Base-by-base conservation (phyloP, 1,139 yeast genomes). In the Pichia sp. region DNA sequence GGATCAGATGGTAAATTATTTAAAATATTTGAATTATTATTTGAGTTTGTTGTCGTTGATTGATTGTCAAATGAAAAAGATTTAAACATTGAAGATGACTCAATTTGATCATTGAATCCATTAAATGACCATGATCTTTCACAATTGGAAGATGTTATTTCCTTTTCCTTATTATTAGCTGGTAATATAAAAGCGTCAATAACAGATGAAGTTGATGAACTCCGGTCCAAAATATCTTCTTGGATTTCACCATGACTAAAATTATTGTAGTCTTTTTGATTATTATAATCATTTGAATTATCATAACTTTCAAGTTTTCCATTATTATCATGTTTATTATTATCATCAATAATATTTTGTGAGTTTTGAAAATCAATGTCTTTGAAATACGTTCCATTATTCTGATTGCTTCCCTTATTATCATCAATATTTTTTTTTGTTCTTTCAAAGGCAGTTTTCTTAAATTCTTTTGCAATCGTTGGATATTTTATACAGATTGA, bases 401-500 rank as follows among this genome's bases (percentile, higher is more conserved):
- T 33, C 25, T 40, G 26, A 32, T 40, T 11, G 9, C 33, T 34
- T 26, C 9, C 5, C 1, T 33, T 33, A 33, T 40, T 11, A 40
- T 33, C 32, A 40, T 40, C 26, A 33, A 3, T 26, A 11, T 34
- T 31, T 33, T 33, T 25, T 27, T 36, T 31, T 8, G 28, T 4
- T 53, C 89, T 70, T 55, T 72, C 75, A 32, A 71, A 69, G 6
- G 89, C 88, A 0, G 86, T 81, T 37, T 66, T 69, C 28, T 54
- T 73, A 73, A 84, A 81, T 47, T 81, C 83, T 39, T 76, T 78
- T 37, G 74, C 72, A 27, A 84, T 71, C 35, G 70, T 67, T 0
- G 89, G 87, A 57, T 78, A 82, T 51, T 77, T 70, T 8, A 67
- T 62, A 58, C 86, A 79, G 37, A 84, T 65, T 9, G 67, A 66